Evolutionary conservation across 768 basidiomycete genomes (phyloP), one percentile per base, ranked within the genome.

Genomic region (Russula sp.): DNA sequence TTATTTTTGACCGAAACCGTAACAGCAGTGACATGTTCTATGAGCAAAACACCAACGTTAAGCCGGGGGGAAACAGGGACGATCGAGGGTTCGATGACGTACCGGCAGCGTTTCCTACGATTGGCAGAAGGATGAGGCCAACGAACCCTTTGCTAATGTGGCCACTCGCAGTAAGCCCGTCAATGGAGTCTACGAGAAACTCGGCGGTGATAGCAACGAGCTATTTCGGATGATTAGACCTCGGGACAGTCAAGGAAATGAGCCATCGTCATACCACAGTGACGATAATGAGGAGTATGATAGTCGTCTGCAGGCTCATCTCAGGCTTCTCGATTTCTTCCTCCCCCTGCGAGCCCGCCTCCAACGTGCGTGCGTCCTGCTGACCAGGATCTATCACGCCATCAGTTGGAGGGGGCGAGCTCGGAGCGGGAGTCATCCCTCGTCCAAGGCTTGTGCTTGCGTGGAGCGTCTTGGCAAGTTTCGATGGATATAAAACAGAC

Each of bases 1-100:
- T 95, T 93, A 74, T 88, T 85, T 75, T 95, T 95, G 63, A 92
- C 88, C 0, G 94, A 91, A 8, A 94, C 94, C 1, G 89, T 88
- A 30, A 97, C 92, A 16, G 94, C 94, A 2, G 93, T 97, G 44
- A 87, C 88, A 72, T 95, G 94, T 72, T 97, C 94, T 78, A 72
- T 66, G 38, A 38, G 38, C 3, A 16, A 36, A 28, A 51, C 9
- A 48, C 2, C 55, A 66, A 42, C 26, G 40, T 67, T 56, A 67
- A 61, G 58, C 14, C 14, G 59, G 22, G 34, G 60, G 8, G 14
- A 16, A 16, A 22, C 22, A n/a, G 42, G 58, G 32, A 38, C 32
- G 28, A 55, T 24, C 32, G n/a, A n/a, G n/a, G 14, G 49, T 40
- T 53, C 59, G 34, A 48, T 52, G n/a, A 71, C 77, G 34, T 61